These are phyloP conservation scores for Pleodorina starrii DNA, from an alignment of 139 green algal species.

Conservation along the genomic window DNA sequence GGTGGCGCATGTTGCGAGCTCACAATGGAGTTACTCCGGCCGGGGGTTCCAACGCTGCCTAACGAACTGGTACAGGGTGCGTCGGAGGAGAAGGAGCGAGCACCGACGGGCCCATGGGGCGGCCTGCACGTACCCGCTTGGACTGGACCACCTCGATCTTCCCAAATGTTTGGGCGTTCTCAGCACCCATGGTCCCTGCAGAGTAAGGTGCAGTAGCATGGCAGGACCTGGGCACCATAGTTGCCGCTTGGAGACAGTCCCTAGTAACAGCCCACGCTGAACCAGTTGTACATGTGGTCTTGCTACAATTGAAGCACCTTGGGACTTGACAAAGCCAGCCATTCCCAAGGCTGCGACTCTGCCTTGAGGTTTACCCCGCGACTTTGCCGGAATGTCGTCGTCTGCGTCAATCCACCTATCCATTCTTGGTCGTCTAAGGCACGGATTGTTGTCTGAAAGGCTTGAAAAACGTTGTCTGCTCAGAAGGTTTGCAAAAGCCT, in stretches of 20 bases:
- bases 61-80: no score
- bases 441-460: no score
- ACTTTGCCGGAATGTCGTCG: conserved; percentile 4
- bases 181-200: conserved; percentile 1
- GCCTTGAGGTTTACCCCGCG: not conserved
- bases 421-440: no score
- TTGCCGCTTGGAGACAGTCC: not conserved
- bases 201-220: not conserved
- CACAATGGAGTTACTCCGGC: no score
- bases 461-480: not conserved
- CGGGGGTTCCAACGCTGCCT: no score
- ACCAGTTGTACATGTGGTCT: not conserved
- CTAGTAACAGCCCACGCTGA: not conserved
- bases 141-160: conserved; percentile 33
- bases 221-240: not conserved
- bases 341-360: not conserved
- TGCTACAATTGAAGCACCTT: not conserved
- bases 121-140: conserved; percentile 20
- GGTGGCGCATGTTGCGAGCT: no score
- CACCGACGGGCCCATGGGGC: not conserved
- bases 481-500: no score
- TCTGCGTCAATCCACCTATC: conserved; percentile 45
- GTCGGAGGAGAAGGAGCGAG: no score
- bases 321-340: conserved; percentile 31
- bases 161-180: not conserved